Evolutionary conservation across 345 rosid species (phyloP).

Genomic region (Pistacia integerrima): DNA sequence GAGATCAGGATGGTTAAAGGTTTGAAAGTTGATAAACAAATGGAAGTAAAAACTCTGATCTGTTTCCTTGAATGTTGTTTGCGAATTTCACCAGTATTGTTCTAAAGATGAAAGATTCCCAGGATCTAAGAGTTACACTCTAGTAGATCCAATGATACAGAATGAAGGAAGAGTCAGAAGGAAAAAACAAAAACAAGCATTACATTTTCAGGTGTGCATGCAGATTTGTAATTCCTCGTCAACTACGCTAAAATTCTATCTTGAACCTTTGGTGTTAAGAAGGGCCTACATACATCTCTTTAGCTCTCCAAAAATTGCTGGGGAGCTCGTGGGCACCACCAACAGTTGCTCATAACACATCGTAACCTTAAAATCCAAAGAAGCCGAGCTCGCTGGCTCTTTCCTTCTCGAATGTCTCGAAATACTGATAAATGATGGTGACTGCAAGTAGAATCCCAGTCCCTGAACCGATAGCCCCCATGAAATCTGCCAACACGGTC

Average conservation of each 20-base stretch:
- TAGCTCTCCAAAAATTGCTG: conserved; percentile 17
- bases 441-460: conserved; percentile 86
- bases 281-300: conserved; percentile 18
- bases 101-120: background rate
- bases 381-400: conserved; percentile 86
- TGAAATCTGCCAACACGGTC: conserved; percentile 82
- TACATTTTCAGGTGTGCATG: conserved; percentile 1
- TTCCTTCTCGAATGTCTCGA: conserved; percentile 93
- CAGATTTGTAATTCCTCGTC: conserved; percentile 4
- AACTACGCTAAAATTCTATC: conserved; percentile 1
- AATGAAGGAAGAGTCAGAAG: background rate
- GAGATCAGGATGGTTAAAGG: no score
- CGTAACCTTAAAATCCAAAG: conserved; percentile 64
- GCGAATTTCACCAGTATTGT: background rate
- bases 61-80: background rate
- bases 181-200: background rate
- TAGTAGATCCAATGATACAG: conserved; percentile 1
- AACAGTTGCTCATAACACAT: background rate
- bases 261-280: conserved; percentile 17
- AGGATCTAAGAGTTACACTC: background rate
- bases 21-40: no score
- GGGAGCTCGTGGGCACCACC: conserved; percentile 16
- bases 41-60: background rate
- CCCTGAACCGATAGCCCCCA: conserved; percentile 92
- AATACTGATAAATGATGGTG: conserved; percentile 83